Conservation (phyloP, 192 early-diverging fungal species). For the Lobulomyces angularis region DNA sequence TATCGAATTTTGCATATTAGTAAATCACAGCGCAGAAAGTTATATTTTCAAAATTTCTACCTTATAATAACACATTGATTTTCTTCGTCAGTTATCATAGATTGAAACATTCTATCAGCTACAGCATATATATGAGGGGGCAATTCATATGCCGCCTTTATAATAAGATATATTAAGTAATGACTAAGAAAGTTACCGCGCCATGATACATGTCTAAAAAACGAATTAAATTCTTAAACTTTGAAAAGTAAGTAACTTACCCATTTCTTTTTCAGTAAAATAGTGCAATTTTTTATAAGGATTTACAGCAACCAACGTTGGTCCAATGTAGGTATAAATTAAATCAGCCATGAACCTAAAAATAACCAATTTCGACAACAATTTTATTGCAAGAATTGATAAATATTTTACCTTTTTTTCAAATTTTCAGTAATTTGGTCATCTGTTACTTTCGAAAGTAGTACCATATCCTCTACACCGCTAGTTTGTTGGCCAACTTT, state of each 20-base stretch:
- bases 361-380: background rate
- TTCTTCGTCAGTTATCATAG: conserved; percentile 96
- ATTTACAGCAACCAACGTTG: conserved; percentile 61
- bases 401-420: conserved; percentile 53
- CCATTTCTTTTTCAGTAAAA: conserved; percentile 81
- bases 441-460: conserved; percentile 87
- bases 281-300: conserved; percentile 93
- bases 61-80: conserved; percentile 98
- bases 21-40: background rate
- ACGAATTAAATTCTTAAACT: too few species aligned
- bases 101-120: conserved; percentile 76
- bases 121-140: conserved; percentile 97
- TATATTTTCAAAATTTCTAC: conserved; percentile 12
- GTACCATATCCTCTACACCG: conserved; percentile 71
- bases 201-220: conserved; percentile 60
- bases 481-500: conserved; percentile 3
- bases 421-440: conserved; percentile 91
- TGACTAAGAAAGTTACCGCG: conserved; percentile 63
- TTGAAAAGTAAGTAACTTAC: too few species aligned
- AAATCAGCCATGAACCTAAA: conserved; percentile 37
- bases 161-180: conserved; percentile 2
- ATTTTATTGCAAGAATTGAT: background rate
- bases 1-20: conserved; percentile 10
- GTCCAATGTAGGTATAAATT: conserved; percentile 85
- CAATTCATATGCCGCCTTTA: conserved; percentile 43